Evolutionary conservation across 305 asterid genomes (phyloP).

Genomic region (Fraxinus sp.): DNA sequence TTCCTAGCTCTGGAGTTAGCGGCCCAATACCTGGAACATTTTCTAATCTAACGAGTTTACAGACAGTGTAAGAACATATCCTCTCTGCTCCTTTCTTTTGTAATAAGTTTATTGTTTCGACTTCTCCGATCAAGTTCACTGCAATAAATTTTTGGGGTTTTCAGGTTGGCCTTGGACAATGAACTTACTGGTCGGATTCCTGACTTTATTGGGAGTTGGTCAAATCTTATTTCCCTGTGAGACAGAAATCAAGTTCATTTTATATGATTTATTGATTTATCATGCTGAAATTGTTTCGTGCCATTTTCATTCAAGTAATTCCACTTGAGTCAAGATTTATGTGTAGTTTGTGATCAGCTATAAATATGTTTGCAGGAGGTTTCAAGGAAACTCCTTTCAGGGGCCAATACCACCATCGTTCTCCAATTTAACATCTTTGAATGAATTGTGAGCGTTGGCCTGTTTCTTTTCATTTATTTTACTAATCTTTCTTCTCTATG

Average conservation of each 20-base stretch:
- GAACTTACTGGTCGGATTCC: slow-evolving; percentile 67
- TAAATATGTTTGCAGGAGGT: slow-evolving; percentile 32
- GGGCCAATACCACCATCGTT: slow-evolving; percentile 47
- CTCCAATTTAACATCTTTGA: slow-evolving; percentile 41
- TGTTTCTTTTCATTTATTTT: background rate
- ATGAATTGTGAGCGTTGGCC: slow-evolving; percentile 31
- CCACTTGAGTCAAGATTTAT: background rate
- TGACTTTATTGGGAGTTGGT: slow-evolving; percentile 69
- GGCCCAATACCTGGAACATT: slow-evolving; percentile 65
- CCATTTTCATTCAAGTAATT: background rate
- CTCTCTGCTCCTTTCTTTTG: background rate
- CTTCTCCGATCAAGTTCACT: slow-evolving; percentile 7
- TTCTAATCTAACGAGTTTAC: slow-evolving; percentile 43
- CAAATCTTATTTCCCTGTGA: slow-evolving; percentile 38
- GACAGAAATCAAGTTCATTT: slow-evolving; percentile 16
- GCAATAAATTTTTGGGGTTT: slow-evolving; percentile 15
- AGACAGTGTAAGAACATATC: slow-evolving; percentile 44
- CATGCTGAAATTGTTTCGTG: background rate
- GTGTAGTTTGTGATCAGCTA: slow-evolving; percentile 16
- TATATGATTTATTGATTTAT: background rate
- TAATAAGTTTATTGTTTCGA: background rate
- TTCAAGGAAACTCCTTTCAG: slow-evolving; percentile 46
- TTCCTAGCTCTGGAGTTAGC: slow-evolving; percentile 63
- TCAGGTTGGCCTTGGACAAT: slow-evolving; percentile 61
- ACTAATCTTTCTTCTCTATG: background rate